Evolutionary conservation across 2,329 filamentous ascomycete species (phyloP).

Genomic region (Fusarium compactum): DNA sequence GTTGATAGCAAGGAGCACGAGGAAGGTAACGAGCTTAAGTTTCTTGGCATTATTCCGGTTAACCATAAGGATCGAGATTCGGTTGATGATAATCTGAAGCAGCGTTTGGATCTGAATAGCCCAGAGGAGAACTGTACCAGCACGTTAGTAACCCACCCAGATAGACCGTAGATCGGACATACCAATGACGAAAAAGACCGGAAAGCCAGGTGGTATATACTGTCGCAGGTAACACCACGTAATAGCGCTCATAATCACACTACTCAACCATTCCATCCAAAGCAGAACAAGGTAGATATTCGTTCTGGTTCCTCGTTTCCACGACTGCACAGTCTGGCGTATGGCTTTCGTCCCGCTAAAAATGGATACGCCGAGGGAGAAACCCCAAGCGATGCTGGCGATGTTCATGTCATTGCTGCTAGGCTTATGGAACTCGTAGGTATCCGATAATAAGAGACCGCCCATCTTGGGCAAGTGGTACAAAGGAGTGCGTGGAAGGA

Average conservation of each 20-base stretch:
- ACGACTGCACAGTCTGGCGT: constrained; percentile 44
- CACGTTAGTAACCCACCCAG: not conserved
- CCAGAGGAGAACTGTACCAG: constrained; percentile 50
- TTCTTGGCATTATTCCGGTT: constrained; percentile 52
- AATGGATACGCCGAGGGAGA: constrained; percentile 46
- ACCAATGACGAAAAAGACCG: constrained; percentile 45
- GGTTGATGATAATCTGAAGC: constrained; percentile 68
- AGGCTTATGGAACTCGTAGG: constrained; percentile 36
- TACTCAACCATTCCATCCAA: constrained; percentile 44
- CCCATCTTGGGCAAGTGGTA: constrained; percentile 27
- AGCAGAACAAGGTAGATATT: constrained; percentile 45
- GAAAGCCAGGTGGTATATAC: constrained; percentile 44
- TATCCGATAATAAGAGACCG: constrained; percentile 40
- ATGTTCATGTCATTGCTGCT: constrained; percentile 46
- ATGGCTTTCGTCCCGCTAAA: constrained; percentile 44
- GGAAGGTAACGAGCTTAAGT: constrained; percentile 59
- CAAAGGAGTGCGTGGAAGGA: not conserved
- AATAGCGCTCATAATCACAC: constrained; percentile 46
- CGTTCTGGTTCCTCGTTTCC: constrained; percentile 43
- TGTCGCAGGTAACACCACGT: constrained; percentile 45
- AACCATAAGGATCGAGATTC: constrained; percentile 61
- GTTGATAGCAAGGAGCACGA: constrained; percentile 62
- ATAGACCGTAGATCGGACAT: accelerated
- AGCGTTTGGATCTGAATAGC: constrained; percentile 62
- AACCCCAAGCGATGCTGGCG: constrained; percentile 47